Percentiles rank a stretch among this genome's conserved stretches.
Evolutionary conservation across 2,329 filamentous ascomycete genomes (phyloP).

Genomic region (Penicillium sp.): DNA sequence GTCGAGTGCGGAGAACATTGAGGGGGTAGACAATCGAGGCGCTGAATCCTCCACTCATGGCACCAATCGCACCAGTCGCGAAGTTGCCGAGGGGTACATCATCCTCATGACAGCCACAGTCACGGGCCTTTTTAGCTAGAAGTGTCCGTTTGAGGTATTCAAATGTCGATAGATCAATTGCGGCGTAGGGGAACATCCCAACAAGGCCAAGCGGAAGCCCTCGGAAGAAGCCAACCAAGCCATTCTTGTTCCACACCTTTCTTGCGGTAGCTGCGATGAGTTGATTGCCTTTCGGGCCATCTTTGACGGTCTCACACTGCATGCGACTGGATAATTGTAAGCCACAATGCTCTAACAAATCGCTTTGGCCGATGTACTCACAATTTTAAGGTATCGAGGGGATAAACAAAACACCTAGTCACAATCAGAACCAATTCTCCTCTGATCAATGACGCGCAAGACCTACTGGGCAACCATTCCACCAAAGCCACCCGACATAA

Average conservation of each 20-base stretch:
- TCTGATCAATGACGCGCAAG: background rate
- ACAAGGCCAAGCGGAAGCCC: conserved; percentile 90
- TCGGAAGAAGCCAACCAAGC: conserved; percentile 77
- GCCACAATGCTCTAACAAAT: background rate
- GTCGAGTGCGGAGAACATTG: conserved; percentile 84
- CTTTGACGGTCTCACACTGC: conserved; percentile 90
- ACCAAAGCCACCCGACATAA: conserved; percentile 83
- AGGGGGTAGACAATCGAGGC: conserved; percentile 93
- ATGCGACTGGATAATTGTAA: conserved; percentile 59
- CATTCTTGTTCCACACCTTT: conserved; percentile 81
- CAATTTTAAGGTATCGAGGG: conserved; percentile 70
- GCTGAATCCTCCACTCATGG: conserved; percentile 85
- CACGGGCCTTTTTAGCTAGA: conserved; percentile 67
- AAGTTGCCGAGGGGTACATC: conserved; percentile 79
- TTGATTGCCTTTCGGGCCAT: conserved; percentile 77
- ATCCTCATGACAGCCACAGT: conserved; percentile 72
- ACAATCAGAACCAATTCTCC: conserved; percentile 23
- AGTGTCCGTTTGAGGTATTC: conserved; percentile 83
- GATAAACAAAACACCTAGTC: conserved; percentile 81
- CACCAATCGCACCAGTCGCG: conserved; percentile 83
- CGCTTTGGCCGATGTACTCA: conserved; percentile 37
- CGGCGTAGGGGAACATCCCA: conserved; percentile 97
- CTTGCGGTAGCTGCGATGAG: conserved; percentile 78
- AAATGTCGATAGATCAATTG: conserved; percentile 94
- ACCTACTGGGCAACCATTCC: conserved; percentile 89